Evolutionary conservation across 306 rosid species (phyloP), one percentile per base, ranked within the genome.

Genomic region (Fragaria iinumae): DNA sequence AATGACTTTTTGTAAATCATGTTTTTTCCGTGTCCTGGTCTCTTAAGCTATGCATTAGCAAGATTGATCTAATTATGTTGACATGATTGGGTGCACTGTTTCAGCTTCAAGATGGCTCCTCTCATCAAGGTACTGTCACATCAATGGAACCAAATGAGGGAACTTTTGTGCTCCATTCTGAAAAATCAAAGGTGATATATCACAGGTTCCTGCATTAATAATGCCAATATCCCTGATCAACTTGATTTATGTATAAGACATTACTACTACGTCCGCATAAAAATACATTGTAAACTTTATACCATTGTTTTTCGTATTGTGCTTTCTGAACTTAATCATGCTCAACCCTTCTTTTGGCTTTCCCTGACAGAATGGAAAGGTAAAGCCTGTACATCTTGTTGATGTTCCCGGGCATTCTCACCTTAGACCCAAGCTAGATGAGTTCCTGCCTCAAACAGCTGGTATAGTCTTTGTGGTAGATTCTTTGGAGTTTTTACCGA

Each of bases 401-500:
- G 96, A 93, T 85, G 93, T 91, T 80, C 96, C 98, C 21, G 98
- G 98, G 44, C 97, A 94, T 89, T 91, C 96, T 81, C 96, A 94
- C 70, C 98, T 93, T 78, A 90, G 87, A 56, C 87, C 94, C 81
- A 93, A 90, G 79, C 84, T 94, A 73, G 97, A 94, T 71, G 96
- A 94, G 70, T 89, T 85, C 83, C 82, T 94, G 75, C 93, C 96
- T 82, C 89, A 86, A 85, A 91, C 97, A 39, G 91, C 96, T 77
- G 97, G 90, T 78, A 36, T 89, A 52, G 88, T 91, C 53, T 94
- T 90, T 76, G 94, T 93, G 83, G 98, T 91, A 72, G 98, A 91
- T 79, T 88, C 96, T 64, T 76, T 91, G 87, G 97, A 90, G 67
- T 91, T 93, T 71, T 85, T 91, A 81, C 97, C 90, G 32, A 89